Base-by-base conservation (phyloP, 139 green algal species). In the Chlamydomonas urium region DNA sequence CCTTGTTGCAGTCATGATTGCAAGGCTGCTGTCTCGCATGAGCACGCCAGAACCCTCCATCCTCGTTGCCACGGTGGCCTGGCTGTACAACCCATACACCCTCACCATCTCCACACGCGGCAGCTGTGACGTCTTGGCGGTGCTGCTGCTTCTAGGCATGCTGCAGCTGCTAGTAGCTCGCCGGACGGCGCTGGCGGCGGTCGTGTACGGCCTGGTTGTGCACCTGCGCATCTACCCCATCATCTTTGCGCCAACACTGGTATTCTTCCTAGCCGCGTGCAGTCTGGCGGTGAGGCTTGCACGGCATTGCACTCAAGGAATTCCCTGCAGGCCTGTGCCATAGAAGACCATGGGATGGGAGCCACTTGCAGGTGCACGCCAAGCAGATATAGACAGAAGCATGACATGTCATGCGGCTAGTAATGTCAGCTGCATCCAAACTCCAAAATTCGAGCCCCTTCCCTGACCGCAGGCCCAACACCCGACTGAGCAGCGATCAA, bases 41-140 rank as follows among this genome's bases (percentile, higher is more conserved):
- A 50, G 48, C 1, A 45, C 48, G 1, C 2, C 53, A 2, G 33
- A 23, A 0, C 24, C 23, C n/a, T 2, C 53, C 23, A 37, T 26
- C 34, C n/a, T 42, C n/a, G 6, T 36, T 1, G 74, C 74, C 3
- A 33, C 86, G 8, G 71, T 81, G 2, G 65, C 83, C 1, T 98
- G 93, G 94, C 86, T 98, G 26, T 97, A 91, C 83, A 98, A 97
- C 81, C 94, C 94, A 4, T 96, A 94, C 75, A 96, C 91, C 4
- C 75, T 83, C 66, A 87, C 91, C 24, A 96, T 98, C 65, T 96
- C 92, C 31, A 98, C 93, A 0, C 68, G 94, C 0, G 94, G 94
- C 47, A 94, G 76, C 68, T 92, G 88, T 57, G 94, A 98, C 56
- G 78, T 88, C n/a, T 58, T 98, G 10, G 86, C 90, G 23, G 72